Evolutionary conservation across 2,329 filamentous ascomycete species (phyloP).

Genomic region (Truncatella angustata): DNA sequence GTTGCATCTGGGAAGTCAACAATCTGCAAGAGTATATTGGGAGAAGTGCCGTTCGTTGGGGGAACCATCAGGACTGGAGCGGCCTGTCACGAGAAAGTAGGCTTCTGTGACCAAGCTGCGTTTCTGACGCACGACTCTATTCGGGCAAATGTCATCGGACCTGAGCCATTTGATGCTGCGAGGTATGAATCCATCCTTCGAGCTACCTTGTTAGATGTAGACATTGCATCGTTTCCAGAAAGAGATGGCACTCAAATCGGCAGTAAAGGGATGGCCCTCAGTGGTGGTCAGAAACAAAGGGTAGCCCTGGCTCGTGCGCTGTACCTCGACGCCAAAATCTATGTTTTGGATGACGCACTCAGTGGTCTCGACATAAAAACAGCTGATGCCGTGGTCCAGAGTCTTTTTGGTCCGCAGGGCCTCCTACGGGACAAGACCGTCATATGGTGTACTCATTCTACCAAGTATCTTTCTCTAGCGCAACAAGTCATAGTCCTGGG

Average conservation of each 20-base stretch:
- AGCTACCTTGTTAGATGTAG: slow-evolving; percentile 21
- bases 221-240: slow-evolving; percentile 32
- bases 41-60: slow-evolving; percentile 29
- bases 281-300: slow-evolving; percentile 45
- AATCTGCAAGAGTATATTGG: slow-evolving; percentile 37
- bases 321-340: slow-evolving; percentile 25
- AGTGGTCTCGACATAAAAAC: slow-evolving; percentile 5
- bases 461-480: background rate
- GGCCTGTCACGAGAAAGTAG: slow-evolving; percentile 22
- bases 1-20: slow-evolving; percentile 45
- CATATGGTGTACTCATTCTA: background rate
- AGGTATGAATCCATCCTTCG: slow-evolving; percentile 27
- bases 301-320: slow-evolving; percentile 33
- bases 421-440: background rate
- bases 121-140: slow-evolving; percentile 34
- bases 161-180: slow-evolving; percentile 19
- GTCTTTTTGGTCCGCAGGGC: background rate
- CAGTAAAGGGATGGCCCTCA: slow-evolving; percentile 43
- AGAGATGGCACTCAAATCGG: slow-evolving; percentile 40
- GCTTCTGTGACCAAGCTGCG: slow-evolving; percentile 36
- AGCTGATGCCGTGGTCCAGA: background rate
- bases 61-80: slow-evolving; percentile 22
- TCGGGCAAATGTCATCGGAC: slow-evolving; percentile 28
- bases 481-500: background rate
- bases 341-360: slow-evolving; percentile 1